Conservation (phyloP, 257 asterid species). For the Linderniella brevidens region DNA sequence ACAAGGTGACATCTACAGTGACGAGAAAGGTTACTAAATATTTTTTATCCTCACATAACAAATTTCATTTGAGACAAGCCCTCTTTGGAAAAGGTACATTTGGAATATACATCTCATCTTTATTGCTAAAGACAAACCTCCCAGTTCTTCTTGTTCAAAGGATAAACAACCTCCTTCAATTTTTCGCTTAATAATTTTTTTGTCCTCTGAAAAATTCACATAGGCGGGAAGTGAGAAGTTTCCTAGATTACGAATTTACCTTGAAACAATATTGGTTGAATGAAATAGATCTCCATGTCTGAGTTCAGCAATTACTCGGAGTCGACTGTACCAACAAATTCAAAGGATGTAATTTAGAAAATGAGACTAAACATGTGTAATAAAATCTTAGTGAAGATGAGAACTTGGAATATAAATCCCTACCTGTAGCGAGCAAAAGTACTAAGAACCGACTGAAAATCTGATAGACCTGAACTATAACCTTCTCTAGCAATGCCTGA, state of each 20-base stretch:
- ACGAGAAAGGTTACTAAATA: too few species aligned
- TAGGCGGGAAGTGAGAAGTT: background rate
- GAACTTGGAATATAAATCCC: conserved; percentile 8
- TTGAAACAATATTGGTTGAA: conserved; percentile 75
- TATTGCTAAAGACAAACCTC: too few species aligned
- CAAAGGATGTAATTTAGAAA: background rate
- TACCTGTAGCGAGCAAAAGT: conserved; percentile 79
- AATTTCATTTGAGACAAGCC: too few species aligned
- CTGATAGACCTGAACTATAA: conserved; percentile 53
- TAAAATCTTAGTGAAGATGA: conserved; percentile 5
- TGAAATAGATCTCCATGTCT: conserved; percentile 73
- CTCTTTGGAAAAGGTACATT: too few species aligned
- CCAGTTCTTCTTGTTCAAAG: too few species aligned
- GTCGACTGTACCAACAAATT: conserved; percentile 40
- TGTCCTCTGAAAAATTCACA: too few species aligned
- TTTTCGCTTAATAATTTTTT: too few species aligned
- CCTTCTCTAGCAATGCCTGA: conserved; percentile 38
- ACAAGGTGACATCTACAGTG: too few species aligned
- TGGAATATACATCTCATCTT: too few species aligned
- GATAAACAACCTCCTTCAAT: too few species aligned
- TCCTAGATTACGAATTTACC: conserved; percentile 26
- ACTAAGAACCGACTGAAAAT: conserved; percentile 69
- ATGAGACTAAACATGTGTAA: conserved; percentile 10
- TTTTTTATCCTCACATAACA: too few species aligned
- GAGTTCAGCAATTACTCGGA: conserved; percentile 74